phyloP scores from a whole-genome alignment of 2,329 filamentous ascomycete species.

The Pseudopithomyces maydicus region DNA sequence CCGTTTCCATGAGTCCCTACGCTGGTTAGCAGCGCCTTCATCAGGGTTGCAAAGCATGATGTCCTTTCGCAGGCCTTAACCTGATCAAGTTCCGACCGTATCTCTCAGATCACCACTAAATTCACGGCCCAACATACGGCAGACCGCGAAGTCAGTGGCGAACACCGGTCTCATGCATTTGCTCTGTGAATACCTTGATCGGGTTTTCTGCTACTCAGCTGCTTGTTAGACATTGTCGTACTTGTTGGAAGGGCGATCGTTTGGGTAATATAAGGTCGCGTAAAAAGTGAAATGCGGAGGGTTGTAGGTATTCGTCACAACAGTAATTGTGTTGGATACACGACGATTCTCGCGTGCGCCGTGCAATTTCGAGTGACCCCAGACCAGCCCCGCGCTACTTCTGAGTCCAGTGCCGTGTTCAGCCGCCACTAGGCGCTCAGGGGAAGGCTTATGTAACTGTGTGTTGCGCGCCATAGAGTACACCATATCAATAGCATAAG shows the following conservation, averaged over 20 bases:
- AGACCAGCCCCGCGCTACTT: background rate
- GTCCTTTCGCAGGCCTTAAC: conserved; percentile 60
- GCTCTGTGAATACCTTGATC: conserved; percentile 45
- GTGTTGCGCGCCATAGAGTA: too few relatives aligned
- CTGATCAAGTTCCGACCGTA: conserved; percentile 61
- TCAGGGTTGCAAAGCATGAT: conserved; percentile 51
- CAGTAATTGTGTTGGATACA: background rate
- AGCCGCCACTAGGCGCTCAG: background rate
- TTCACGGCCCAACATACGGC: background rate
- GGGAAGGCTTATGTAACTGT: background rate
- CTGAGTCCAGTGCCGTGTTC: background rate
- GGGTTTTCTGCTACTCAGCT: conserved; percentile 39
- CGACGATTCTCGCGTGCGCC: background rate
- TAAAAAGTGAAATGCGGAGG: background rate
- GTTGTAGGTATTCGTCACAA: background rate
- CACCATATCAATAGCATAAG: too few relatives aligned
- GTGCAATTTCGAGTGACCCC: background rate
- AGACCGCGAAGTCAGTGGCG: conserved; percentile 10
- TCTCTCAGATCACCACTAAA: conserved; percentile 53
- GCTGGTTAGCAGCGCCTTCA: conserved; percentile 37
- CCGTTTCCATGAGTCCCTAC: conserved; percentile 37
- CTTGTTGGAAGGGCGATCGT: conserved; percentile 14
- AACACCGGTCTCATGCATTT: conserved; percentile 48
- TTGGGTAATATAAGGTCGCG: background rate
- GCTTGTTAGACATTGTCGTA: conserved; percentile 34